Conservation (phyloP, 2,329 filamentous ascomycete species). For the Clarireedia paspali region DNA sequence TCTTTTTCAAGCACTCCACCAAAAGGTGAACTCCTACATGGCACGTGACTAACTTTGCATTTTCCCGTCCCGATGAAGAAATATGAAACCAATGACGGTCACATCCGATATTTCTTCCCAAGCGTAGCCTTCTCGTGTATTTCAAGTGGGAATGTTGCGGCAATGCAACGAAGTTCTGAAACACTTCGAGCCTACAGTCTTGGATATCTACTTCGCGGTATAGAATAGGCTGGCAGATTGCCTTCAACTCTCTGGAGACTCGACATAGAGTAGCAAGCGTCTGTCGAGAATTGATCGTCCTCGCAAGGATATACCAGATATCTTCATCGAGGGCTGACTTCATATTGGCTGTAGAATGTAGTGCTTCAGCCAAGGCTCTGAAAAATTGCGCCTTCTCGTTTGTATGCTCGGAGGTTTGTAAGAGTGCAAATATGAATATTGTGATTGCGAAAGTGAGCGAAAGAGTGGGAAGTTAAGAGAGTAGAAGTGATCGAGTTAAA, state of each 20-base stretch:
- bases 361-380: no score
- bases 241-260: background rate
- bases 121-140: background rate
- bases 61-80: background rate
- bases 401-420: no score
- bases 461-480: no score
- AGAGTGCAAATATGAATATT: no score
- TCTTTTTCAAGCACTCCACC: background rate
- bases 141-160: background rate
- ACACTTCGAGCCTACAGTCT: background rate
- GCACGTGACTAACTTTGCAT: background rate
- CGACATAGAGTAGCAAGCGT: background rate
- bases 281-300: background rate
- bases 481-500: no score
- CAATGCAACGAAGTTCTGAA: background rate
- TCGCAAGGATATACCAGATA: background rate
- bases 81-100: background rate
- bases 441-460: no score
- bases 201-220: background rate
- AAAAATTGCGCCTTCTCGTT: no score
- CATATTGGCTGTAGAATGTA: no score
- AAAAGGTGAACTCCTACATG: background rate
- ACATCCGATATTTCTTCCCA: background rate
- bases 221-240: background rate
- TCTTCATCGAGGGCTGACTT: constrained; percentile 3